These are phyloP conservation scores for Plectosphaerella sp. DNA, from an alignment of 2,329 filamentous ascomycete species.

Conservation along the genomic window DNA sequence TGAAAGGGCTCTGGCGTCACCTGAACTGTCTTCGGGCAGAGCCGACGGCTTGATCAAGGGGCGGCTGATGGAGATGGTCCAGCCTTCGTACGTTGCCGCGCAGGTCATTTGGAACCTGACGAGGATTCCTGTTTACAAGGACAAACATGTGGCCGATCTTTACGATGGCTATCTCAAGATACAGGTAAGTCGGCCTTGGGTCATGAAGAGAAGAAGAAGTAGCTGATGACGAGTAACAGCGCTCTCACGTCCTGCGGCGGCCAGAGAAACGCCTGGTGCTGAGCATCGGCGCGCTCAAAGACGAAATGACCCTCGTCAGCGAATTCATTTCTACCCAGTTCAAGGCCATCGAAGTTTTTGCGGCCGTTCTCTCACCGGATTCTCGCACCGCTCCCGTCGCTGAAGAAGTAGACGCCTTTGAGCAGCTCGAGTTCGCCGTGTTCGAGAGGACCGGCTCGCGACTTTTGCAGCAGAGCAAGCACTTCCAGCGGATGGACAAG, in stretches of 20 bases:
- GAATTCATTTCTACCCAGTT: slow-evolving; percentile 4
- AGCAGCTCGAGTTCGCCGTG: neutral
- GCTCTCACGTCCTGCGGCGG: slow-evolving; percentile 3
- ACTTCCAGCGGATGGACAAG: slow-evolving; percentile 1
- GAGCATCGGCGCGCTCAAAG: slow-evolving; percentile 1
- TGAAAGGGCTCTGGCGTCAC: slow-evolving; percentile 2
- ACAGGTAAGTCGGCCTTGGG: neutral
- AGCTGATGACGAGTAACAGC: neutral
- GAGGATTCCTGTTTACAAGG: neutral
- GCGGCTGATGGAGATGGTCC: slow-evolving; percentile 1
- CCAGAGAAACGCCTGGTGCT: slow-evolving; percentile 3
- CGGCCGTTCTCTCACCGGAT: neutral
- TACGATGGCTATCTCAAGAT: slow-evolving; percentile 4
- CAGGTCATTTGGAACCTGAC: slow-evolving; percentile 8
- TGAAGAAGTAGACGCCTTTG: neutral
- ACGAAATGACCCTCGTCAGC: slow-evolving; percentile 4
- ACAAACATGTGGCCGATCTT: slow-evolving; percentile 4
- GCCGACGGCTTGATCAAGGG: neutral
- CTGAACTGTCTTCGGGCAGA: neutral
- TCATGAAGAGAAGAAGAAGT: neutral
- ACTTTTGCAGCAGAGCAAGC: slow-evolving; percentile 2
- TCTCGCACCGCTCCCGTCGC: neutral
- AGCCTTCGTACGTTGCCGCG: slow-evolving; percentile 1
- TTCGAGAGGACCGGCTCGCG: neutral
- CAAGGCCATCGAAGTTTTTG: slow-evolving; percentile 23